Evolutionary conservation across 108 stramenopile species (phyloP).

Genomic region (Stephanodiscus minutulus): DNA sequence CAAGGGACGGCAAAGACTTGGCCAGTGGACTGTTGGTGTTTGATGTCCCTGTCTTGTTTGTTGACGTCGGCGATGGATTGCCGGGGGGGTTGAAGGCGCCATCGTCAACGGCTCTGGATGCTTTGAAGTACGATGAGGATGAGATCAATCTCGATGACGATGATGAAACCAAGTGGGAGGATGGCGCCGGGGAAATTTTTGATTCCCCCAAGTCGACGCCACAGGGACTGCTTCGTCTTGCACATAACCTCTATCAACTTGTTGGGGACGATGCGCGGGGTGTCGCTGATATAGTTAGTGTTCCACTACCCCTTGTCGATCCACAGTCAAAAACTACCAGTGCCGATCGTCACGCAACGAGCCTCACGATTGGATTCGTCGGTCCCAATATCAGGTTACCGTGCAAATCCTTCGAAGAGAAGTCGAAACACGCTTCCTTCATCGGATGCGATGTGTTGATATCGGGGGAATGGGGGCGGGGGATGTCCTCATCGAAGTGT

Average conservation of each 20-base stretch:
- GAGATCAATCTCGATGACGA: conserved; percentile 44
- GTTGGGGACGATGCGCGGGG: conserved; percentile 17
- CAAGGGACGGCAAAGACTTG: conserved; percentile 22
- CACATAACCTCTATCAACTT: conserved; percentile 45
- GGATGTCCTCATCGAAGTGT: conserved; percentile 64
- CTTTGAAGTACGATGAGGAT: conserved; percentile 30
- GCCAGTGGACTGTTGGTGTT: conserved; percentile 16
- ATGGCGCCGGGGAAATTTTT: conserved; percentile 5
- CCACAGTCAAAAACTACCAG: neutral
- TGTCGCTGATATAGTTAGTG: conserved; percentile 32
- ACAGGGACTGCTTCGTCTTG: conserved; percentile 33
- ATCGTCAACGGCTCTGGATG: neutral
- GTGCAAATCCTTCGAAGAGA: conserved; percentile 37
- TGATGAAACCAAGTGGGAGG: conserved; percentile 9
- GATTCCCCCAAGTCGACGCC: neutral
- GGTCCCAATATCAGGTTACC: conserved; percentile 35
- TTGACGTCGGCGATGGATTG: conserved; percentile 39
- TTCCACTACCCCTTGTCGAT: conserved; percentile 30
- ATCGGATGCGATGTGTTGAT: conserved; percentile 78
- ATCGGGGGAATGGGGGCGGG: conserved; percentile 80
- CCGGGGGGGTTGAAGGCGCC: conserved; percentile 8
- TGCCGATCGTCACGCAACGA: neutral
- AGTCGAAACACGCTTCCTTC: conserved; percentile 55
- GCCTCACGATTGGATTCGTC: conserved; percentile 35
- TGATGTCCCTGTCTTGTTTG: conserved; percentile 49